phyloP scores from a whole-genome alignment of 768 basidiomycete species.

The Termitomyces sp. region DNA sequence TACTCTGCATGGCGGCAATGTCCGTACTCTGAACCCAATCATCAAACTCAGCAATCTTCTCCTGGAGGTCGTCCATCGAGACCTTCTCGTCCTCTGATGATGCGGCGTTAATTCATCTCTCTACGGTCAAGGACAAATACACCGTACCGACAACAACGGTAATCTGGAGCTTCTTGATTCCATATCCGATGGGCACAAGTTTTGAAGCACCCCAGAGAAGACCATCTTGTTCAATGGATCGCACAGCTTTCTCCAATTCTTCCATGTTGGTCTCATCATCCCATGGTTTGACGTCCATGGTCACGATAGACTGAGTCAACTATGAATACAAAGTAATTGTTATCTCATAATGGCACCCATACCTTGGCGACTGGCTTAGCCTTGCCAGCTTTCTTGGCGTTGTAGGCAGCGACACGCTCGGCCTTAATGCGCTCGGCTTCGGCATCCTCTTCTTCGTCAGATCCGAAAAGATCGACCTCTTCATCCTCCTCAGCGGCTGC shows the following conservation, averaged over 20 bases:
- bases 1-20: slow-evolving; percentile 92
- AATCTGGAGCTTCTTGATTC: slow-evolving; percentile 88
- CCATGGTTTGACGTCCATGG: slow-evolving; percentile 98
- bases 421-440: slow-evolving; percentile 88
- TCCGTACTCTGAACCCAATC: slow-evolving; percentile 92
- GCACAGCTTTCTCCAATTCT: slow-evolving; percentile 76
- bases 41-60: slow-evolving; percentile 80
- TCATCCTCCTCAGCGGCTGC: slow-evolving; percentile 61
- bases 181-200: slow-evolving; percentile 88
- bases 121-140: slow-evolving; percentile 18
- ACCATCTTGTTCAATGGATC: slow-evolving; percentile 84
- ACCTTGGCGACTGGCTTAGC: slow-evolving; percentile 88
- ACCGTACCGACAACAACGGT: slow-evolving; percentile 50
- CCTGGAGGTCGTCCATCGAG: slow-evolving; percentile 90
- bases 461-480: slow-evolving; percentile 87
- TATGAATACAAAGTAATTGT: slow-evolving; percentile 4
- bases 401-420: slow-evolving; percentile 91
- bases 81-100: slow-evolving; percentile 88
- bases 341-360: not conserved
- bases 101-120: not conserved
- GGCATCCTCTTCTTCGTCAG: slow-evolving; percentile 76
- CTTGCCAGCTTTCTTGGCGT: slow-evolving; percentile 90
- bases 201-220: slow-evolving; percentile 96
- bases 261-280: slow-evolving; percentile 99
- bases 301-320: slow-evolving; percentile 82